These are phyloP conservation scores for Isoetes taiwanensis DNA, from an alignment of 75 land plant genomes.

Conservation along the genomic window DNA sequence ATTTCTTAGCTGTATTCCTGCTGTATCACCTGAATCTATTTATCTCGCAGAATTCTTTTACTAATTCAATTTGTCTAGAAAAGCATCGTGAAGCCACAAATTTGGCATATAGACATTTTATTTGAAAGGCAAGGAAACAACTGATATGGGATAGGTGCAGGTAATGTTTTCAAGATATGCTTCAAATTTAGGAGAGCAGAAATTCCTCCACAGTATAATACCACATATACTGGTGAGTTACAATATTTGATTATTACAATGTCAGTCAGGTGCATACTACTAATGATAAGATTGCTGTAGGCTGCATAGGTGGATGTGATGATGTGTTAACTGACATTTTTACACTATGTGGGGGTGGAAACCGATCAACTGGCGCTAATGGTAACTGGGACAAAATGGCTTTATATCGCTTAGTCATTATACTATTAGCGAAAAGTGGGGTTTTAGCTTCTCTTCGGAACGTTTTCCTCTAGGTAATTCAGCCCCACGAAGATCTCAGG, in stretches of 20 bases:
- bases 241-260: neutral
- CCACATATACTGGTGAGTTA: slow-evolving; percentile 54
- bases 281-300: slow-evolving; percentile 19
- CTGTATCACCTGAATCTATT: too few relatives aligned
- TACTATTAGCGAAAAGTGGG: too few relatives aligned
- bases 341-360: slow-evolving; percentile 85
- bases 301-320: slow-evolving; percentile 96
- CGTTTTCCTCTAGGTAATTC: too few relatives aligned
- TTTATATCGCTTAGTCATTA: too few relatives aligned
- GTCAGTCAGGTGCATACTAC: slow-evolving; percentile 2
- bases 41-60: neutral
- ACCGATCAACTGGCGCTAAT: slow-evolving; percentile 24
- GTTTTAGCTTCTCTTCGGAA: too few relatives aligned
- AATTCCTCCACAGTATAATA: slow-evolving; percentile 72
- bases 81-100: neutral
- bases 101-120: too few relatives aligned
- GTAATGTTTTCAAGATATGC: slow-evolving; percentile 59
- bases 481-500: too few relatives aligned
- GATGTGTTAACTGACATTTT: slow-evolving; percentile 43
- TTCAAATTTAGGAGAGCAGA: slow-evolving; percentile 89
- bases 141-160: too few relatives aligned
- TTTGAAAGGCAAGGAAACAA: too few relatives aligned
- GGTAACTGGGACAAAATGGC: too few relatives aligned
- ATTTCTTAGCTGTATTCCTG: too few relatives aligned
- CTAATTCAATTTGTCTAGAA: neutral